Percentiles rank a stretch among this genome's conserved stretches.
Evolutionary conservation across 495 filamentous ascomycete species (phyloP).

Genomic region (Penicillium riverlandense): DNA sequence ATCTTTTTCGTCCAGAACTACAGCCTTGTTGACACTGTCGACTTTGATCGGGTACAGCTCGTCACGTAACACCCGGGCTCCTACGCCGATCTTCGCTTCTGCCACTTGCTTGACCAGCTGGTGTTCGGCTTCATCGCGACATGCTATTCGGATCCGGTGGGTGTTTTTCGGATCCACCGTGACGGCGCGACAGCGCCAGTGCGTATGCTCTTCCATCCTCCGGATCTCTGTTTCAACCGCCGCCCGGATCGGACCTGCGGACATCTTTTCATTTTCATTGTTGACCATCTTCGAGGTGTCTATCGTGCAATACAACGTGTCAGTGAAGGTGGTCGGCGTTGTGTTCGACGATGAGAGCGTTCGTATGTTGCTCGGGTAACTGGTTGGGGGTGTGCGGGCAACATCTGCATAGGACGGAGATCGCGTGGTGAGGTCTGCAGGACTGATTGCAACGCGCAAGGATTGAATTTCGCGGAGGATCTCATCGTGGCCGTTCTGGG

Average conservation of each 20-base stretch:
- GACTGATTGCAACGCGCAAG: slow-evolving; percentile 10
- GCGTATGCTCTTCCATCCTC: slow-evolving; percentile 9
- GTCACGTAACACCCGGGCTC: slow-evolving; percentile 22
- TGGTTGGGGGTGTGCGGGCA: slow-evolving; percentile 10
- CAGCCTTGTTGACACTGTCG: slow-evolving; percentile 21
- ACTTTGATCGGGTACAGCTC: slow-evolving; percentile 27
- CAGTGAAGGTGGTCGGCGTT: slow-evolving; percentile 13
- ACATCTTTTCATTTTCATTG: slow-evolving; percentile 12
- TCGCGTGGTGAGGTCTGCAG: background rate
- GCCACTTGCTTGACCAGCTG: slow-evolving; percentile 20
- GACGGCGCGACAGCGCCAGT: slow-evolving; percentile 23
- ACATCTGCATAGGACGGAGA: slow-evolving; percentile 15
- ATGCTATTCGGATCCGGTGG: slow-evolving; percentile 19
- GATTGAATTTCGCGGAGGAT: slow-evolving; percentile 14
- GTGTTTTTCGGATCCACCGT: slow-evolving; percentile 14
- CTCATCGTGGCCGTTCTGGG: slow-evolving; percentile 8
- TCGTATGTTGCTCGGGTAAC: slow-evolving; percentile 14
- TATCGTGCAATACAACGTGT: slow-evolving; percentile 15
- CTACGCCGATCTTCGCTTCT: slow-evolving; percentile 11
- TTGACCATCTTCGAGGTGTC: slow-evolving; percentile 18
- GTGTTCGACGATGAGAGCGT: slow-evolving; percentile 7
- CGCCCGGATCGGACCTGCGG: slow-evolving; percentile 16
- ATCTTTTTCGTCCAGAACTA: slow-evolving; percentile 16
- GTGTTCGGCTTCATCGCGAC: slow-evolving; percentile 17
- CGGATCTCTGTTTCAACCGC: slow-evolving; percentile 21